These are phyloP conservation scores for Hypsizygus marmoreus DNA, from an alignment of 768 basidiomycete species.

Conservation along the genomic window DNA sequence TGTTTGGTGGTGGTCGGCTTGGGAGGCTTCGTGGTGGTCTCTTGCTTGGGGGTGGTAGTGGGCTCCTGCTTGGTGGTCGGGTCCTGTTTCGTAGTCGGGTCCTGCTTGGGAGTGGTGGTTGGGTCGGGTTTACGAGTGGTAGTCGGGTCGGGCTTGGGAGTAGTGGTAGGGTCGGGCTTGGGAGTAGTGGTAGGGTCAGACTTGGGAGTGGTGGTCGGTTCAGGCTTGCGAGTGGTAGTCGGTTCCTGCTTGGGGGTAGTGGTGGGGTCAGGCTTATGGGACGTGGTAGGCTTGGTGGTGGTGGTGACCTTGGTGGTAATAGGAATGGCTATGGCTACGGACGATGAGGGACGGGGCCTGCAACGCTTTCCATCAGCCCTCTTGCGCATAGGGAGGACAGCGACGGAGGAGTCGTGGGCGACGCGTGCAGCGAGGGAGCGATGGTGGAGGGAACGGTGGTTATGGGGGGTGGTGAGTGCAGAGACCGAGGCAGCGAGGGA, in stretches of 20 bases:
- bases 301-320: slow-evolving; percentile 6
- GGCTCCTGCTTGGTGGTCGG: slow-evolving; percentile 10
- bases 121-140: slow-evolving; percentile 9
- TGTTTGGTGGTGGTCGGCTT: slow-evolving; percentile 17
- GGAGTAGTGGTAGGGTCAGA: slow-evolving; percentile 20
- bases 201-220: slow-evolving; percentile 20
- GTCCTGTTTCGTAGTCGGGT: slow-evolving; percentile 15
- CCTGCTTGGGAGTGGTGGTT: slow-evolving; percentile 18
- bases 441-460: slow-evolving; percentile 45
- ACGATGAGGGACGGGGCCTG: slow-evolving; percentile 33
- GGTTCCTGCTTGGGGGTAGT: too few relatives aligned
- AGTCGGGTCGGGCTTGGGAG: slow-evolving; percentile 13
- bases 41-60: slow-evolving; percentile 21
- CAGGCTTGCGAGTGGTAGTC: slow-evolving; percentile 2
- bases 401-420: slow-evolving; percentile 18
- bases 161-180: slow-evolving; percentile 18
- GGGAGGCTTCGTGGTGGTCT: slow-evolving; percentile 17
- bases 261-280: slow-evolving; percentile 14
- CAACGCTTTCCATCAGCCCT: slow-evolving; percentile 39
- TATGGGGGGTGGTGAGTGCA: slow-evolving; percentile 44
- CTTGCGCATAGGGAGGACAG: slow-evolving; percentile 26
- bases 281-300: slow-evolving; percentile 10
- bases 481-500: slow-evolving; percentile 37
- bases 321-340: slow-evolving; percentile 18
- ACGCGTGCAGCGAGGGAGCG: slow-evolving; percentile 36